Conservation (phyloP, 202 grass and related monocot genomes). For the Schoenoplectus triqueter region DNA sequence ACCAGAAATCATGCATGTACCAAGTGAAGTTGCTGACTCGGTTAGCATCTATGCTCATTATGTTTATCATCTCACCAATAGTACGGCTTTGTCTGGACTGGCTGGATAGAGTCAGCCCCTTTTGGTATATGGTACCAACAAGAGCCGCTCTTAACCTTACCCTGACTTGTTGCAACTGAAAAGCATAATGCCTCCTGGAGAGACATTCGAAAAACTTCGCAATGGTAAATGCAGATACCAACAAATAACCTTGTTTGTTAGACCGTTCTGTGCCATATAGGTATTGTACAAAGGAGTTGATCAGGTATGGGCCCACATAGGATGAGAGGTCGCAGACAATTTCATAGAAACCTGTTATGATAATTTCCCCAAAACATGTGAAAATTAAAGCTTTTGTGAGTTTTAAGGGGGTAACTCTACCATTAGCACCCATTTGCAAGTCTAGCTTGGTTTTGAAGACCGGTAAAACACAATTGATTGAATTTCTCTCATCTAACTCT, state of each 20-base stretch:
- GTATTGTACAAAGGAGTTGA: slow-evolving; percentile 80
- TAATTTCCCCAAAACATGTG: slow-evolving; percentile 56
- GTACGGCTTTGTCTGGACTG: slow-evolving; percentile 66
- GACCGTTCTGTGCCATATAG: slow-evolving; percentile 60
- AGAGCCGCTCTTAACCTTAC: slow-evolving; percentile 53
- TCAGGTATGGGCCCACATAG: slow-evolving; percentile 86
- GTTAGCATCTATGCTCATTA: slow-evolving; percentile 68
- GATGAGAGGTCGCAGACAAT: slow-evolving; percentile 60
- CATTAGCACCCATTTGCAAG: slow-evolving; percentile 15
- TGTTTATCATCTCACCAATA: slow-evolving; percentile 84
- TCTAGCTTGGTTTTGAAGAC: slow-evolving; percentile 65
- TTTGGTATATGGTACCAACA: slow-evolving; percentile 68
- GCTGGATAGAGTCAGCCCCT: slow-evolving; percentile 69
- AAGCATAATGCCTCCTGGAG: slow-evolving; percentile 58
- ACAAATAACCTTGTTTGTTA: slow-evolving; percentile 55
- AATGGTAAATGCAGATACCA: slow-evolving; percentile 59
- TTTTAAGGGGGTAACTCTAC: slow-evolving; percentile 58
- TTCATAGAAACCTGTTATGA: slow-evolving; percentile 62
- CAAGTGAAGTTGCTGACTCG: slow-evolving; percentile 54
- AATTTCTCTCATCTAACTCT: slow-evolving; percentile 48
- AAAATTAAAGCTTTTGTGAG: slow-evolving; percentile 67
- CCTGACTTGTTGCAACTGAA: slow-evolving; percentile 60
- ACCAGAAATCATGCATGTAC: slow-evolving; percentile 76
- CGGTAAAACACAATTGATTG: slow-evolving; percentile 53
- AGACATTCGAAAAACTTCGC: slow-evolving; percentile 77